phyloP scores from a whole-genome alignment of 768 basidiomycete species.

The Hortiboletus campestris region DNA sequence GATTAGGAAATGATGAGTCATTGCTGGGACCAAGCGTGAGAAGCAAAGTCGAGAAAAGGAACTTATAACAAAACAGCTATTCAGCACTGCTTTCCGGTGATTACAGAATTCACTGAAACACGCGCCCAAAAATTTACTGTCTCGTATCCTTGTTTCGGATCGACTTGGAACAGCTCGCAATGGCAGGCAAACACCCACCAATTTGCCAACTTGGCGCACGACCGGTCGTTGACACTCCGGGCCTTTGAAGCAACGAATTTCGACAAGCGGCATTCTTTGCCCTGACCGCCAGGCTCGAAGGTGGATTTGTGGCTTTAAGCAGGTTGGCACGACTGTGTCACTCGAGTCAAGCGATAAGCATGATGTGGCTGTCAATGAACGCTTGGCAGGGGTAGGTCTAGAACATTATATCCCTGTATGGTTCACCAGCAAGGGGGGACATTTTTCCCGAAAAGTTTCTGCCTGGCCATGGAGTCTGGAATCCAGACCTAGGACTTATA shows the following conservation, averaged over 20 bases:
- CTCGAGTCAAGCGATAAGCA: background rate
- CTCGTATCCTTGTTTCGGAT: background rate
- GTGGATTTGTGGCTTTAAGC: background rate
- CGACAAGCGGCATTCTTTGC: background rate
- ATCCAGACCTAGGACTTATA: background rate
- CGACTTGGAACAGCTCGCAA: background rate
- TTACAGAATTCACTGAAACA: background rate
- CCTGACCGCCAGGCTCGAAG: background rate
- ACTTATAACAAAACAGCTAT: background rate
- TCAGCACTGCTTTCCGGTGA: background rate
- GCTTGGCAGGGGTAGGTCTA: background rate
- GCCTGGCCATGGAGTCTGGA: background rate
- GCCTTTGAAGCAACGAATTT: background rate
- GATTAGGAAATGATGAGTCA: too few species aligned
- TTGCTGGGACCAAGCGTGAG: too few species aligned
- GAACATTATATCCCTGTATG: background rate
- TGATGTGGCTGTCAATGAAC: background rate
- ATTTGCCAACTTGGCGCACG: background rate
- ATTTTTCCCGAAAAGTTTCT: background rate
- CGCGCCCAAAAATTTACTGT: background rate
- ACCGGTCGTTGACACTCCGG: background rate
- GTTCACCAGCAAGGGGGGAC: too few species aligned
- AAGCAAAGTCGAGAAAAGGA: too few species aligned
- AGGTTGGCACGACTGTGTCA: background rate
- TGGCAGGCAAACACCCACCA: background rate